phyloP scores from a whole-genome alignment of 1,139 yeast genomes.

The Candida freyschussii region DNA sequence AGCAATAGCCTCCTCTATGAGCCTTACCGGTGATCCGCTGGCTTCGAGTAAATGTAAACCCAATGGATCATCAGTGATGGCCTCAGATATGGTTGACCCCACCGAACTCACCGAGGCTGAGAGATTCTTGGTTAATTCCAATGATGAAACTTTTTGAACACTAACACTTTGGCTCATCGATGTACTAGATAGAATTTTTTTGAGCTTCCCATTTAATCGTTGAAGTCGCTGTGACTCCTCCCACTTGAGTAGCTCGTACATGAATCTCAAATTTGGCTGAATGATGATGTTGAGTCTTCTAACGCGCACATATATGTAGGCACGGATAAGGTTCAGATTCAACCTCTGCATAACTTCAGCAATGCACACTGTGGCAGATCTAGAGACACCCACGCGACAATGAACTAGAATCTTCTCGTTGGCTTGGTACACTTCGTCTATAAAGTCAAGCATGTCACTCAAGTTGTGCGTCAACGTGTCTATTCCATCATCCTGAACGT shows the following conservation, averaged over 20 bases:
- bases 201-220: background rate
- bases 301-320: slow-evolving; percentile 77
- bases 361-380: slow-evolving; percentile 86
- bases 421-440: slow-evolving; percentile 34
- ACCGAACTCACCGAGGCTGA: slow-evolving; percentile 17
- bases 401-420: slow-evolving; percentile 64
- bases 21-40: slow-evolving; percentile 14
- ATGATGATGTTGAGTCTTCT: slow-evolving; percentile 82
- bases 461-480: slow-evolving; percentile 42
- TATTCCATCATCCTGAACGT: slow-evolving; percentile 47
- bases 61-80: slow-evolving; percentile 8
- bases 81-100: slow-evolving; percentile 10
- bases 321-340: slow-evolving; percentile 59
- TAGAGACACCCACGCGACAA: slow-evolving; percentile 87
- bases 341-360: slow-evolving; percentile 83
- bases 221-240: slow-evolving; percentile 43
- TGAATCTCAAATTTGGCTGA: slow-evolving; percentile 82
- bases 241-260: slow-evolving; percentile 80
- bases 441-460: slow-evolving; percentile 38
- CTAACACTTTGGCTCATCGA: slow-evolving; percentile 4
- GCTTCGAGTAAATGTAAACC: slow-evolving; percentile 11
- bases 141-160: background rate
- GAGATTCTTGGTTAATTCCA: slow-evolving; percentile 9
- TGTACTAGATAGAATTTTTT: too few relatives aligned
- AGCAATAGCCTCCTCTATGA: slow-evolving; percentile 13